Percentiles rank a stretch among this genome's conserved stretches.
Evolutionary conservation across 2,329 filamentous ascomycete genomes (phyloP).

Genomic region (Fusarium continuum): DNA sequence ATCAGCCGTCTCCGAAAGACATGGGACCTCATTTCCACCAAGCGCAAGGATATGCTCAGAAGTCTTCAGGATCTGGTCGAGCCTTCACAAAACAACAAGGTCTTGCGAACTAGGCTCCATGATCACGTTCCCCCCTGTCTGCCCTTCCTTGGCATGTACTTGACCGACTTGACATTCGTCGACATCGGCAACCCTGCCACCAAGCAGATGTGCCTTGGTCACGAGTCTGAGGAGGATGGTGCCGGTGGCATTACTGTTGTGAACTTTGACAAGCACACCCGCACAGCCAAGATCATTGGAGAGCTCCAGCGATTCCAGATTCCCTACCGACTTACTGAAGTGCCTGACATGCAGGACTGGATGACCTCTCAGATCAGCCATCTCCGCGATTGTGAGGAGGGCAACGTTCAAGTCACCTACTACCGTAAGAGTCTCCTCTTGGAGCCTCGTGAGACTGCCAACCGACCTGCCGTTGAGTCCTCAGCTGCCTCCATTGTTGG

Average conservation of each 20-base stretch:
- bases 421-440: slow-evolving; percentile 87
- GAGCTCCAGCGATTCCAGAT: slow-evolving; percentile 97
- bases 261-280: slow-evolving; percentile 97
- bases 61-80: slow-evolving; percentile 86
- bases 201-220: slow-evolving; percentile 69
- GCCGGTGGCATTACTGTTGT: slow-evolving; percentile 79
- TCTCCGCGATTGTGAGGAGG: slow-evolving; percentile 69
- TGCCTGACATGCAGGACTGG: slow-evolving; percentile 94
- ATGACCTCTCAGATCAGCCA: slow-evolving; percentile 82
- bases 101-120: slow-evolving; percentile 82
- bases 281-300: slow-evolving; percentile 93
- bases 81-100: slow-evolving; percentile 88
- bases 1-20: slow-evolving; percentile 88
- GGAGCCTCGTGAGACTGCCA: slow-evolving; percentile 72
- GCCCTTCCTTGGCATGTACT: slow-evolving; percentile 94
- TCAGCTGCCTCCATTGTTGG: slow-evolving; percentile 45
- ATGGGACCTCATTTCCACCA: slow-evolving; percentile 88
- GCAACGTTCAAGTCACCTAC: slow-evolving; percentile 68
- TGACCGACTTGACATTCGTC: slow-evolving; percentile 95
- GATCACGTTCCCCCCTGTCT: slow-evolving; percentile 91
- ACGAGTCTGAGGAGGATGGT: slow-evolving; percentile 66
- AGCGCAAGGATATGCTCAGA: slow-evolving; percentile 82
- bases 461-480: slow-evolving; percentile 47
- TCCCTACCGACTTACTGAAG: slow-evolving; percentile 82
- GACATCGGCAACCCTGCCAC: slow-evolving; percentile 92